Evolutionary conservation across 106 monocot genomes (phyloP).

Genomic region (Dioscorea zingiberensis): DNA sequence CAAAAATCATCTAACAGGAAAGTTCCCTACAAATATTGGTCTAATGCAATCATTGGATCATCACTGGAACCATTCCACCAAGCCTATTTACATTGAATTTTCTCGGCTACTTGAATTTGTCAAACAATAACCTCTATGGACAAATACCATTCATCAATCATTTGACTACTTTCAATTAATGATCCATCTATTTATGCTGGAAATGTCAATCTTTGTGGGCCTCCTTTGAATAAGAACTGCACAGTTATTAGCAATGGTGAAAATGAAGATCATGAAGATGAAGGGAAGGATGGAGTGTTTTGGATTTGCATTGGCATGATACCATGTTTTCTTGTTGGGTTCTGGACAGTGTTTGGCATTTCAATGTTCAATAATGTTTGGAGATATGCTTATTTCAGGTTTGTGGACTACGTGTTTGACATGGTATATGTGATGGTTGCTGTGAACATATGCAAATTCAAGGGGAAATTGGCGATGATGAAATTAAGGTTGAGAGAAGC

Average conservation of each 20-base stretch:
- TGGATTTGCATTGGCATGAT: background rate
- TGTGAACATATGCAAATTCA: no score
- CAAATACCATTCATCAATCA: background rate
- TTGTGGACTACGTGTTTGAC: background rate
- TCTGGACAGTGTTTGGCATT: background rate
- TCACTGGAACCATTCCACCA: conserved; percentile 23
- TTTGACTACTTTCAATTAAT: background rate
- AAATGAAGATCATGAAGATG: background rate
- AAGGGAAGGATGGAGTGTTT: background rate
- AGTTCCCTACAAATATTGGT: background rate
- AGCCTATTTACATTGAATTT: conserved; percentile 3
- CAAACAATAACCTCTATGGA: background rate
- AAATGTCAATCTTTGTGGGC: background rate
- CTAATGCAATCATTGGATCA: conserved; percentile 5
- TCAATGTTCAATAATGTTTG: background rate
- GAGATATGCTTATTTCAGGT: conserved; percentile 1
- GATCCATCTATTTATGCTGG: background rate
- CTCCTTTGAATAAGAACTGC: background rate
- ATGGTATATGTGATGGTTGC: no score
- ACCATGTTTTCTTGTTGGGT: background rate
- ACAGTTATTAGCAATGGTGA: background rate
- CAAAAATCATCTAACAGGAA: background rate
- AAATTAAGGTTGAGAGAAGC: no score
- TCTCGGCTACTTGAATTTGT: background rate
- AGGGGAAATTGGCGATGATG: no score